These are phyloP conservation scores for Prototheca wickerhamii DNA, from an alignment of 163 green algal species.

Conservation along the genomic window DNA sequence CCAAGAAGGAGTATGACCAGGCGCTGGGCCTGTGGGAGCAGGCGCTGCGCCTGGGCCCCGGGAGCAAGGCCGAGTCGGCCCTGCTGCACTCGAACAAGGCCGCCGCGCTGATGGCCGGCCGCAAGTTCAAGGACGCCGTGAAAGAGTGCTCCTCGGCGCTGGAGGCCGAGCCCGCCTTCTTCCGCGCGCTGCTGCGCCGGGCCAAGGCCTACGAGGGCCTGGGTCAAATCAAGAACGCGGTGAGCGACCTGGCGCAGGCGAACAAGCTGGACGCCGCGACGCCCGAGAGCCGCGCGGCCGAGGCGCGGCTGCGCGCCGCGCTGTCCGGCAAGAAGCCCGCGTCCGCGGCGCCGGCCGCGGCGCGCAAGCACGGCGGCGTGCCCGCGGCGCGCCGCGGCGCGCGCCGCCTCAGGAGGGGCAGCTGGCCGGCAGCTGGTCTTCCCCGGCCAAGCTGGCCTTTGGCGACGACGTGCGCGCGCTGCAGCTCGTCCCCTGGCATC, in stretches of 20 bases:
- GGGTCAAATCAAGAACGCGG: constrained; percentile 59
- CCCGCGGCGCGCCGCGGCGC: not conserved
- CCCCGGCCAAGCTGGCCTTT: constrained; percentile 43
- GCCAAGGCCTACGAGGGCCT: constrained; percentile 61
- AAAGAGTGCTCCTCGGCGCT: constrained; percentile 68
- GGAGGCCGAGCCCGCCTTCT: constrained; percentile 18
- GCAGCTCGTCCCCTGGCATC: constrained; percentile 41
- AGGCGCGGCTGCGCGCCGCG: constrained; percentile 58
- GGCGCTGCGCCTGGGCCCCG: constrained; percentile 49
- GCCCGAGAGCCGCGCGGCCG: constrained; percentile 54
- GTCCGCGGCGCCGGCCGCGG: constrained; percentile 1
- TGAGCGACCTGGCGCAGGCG: constrained; percentile 61
- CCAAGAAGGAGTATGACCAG: constrained; percentile 51
- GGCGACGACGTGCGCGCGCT: constrained; percentile 62
- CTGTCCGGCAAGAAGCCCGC: constrained; percentile 38
- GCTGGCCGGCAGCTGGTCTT: constrained; percentile 23
- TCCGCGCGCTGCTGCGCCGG: constrained; percentile 54
- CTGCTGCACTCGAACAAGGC: constrained; percentile 75
- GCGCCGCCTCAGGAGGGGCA: constrained; percentile 9
- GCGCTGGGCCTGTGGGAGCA: constrained; percentile 64
- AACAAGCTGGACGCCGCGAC: constrained; percentile 52
- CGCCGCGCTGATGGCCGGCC: constrained; percentile 62
- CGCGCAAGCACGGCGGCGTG: not conserved
- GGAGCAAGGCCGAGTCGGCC: constrained; percentile 29
- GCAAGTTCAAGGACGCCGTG: constrained; percentile 73